Evolutionary conservation across 2,329 filamentous ascomycete species (phyloP).

Genomic region (Dothideomycetes sp.): DNA sequence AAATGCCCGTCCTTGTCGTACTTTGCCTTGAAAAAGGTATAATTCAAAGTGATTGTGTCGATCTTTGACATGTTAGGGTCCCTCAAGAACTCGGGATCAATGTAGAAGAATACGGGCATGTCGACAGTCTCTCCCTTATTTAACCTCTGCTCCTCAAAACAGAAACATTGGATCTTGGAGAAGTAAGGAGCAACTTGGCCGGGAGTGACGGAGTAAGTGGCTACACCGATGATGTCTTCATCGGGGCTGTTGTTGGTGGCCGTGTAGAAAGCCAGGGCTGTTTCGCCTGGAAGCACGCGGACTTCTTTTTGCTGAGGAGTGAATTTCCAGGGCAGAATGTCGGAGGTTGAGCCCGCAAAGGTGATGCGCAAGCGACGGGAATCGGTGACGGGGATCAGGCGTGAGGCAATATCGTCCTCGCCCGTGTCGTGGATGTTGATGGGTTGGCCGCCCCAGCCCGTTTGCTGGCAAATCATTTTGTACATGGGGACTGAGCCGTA

Average conservation of each 20-base stretch:
- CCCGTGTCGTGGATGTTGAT: slow-evolving; percentile 59
- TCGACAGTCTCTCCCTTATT: slow-evolving; percentile 95
- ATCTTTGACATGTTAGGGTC: slow-evolving; percentile 90
- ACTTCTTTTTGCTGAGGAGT: slow-evolving; percentile 94
- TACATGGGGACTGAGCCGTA: slow-evolving; percentile 81
- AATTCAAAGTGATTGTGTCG: slow-evolving; percentile 89
- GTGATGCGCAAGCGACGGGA: slow-evolving; percentile 86
- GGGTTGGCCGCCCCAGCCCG: slow-evolving; percentile 87
- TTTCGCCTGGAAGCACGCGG: slow-evolving; percentile 88
- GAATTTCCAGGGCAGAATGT: slow-evolving; percentile 96
- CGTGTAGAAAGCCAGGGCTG: slow-evolving; percentile 93
- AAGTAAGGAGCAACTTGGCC: slow-evolving; percentile 96
- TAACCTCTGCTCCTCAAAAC: slow-evolving; percentile 89
- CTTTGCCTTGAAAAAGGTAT: slow-evolving; percentile 94
- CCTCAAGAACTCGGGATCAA: slow-evolving; percentile 88
- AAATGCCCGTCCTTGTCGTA: slow-evolving; percentile 75
- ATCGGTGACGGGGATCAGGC: slow-evolving; percentile 69
- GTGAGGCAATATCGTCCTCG: slow-evolving; percentile 44
- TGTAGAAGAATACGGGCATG: slow-evolving; percentile 99
- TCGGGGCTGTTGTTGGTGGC: slow-evolving; percentile 82
- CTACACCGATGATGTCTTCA: slow-evolving; percentile 88
- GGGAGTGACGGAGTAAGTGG: slow-evolving; percentile 94
- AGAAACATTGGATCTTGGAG: slow-evolving; percentile 99
- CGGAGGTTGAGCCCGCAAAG: slow-evolving; percentile 91
- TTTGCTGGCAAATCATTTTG: slow-evolving; percentile 76